A percentile compares a stretch with the other conserved stretches of the same genome.
phyloP scores from a whole-genome alignment of 257 asterid genomes.

The Solanum sejunctum region DNA sequence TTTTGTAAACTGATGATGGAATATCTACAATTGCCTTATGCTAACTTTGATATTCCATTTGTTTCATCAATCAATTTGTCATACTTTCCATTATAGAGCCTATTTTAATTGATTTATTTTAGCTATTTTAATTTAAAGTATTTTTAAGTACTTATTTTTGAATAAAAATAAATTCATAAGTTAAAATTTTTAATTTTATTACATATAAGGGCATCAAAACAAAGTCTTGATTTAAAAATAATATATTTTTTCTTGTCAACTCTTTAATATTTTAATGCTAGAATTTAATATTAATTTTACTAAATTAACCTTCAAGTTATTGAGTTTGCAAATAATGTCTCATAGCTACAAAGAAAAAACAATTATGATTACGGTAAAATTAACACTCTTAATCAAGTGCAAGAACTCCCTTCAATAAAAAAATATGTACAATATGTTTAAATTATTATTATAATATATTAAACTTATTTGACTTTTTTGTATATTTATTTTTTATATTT shows the following conservation, averaged over 20 bases:
- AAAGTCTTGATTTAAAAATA: too few relatives aligned
- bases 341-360: accelerated
- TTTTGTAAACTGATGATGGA: background rate
- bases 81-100: accelerated
- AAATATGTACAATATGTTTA: too few relatives aligned
- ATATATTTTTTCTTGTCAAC: too few relatives aligned
- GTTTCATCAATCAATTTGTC: too few relatives aligned
- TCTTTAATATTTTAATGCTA: background rate
- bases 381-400: background rate
- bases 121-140: background rate
- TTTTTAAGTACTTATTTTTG: background rate
- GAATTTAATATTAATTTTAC: background rate
- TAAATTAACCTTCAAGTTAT: background rate
- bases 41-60: background rate
- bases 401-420: too few relatives aligned
- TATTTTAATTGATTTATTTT: background rate
- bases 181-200: too few relatives aligned
- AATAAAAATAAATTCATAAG: background rate
- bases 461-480: too few relatives aligned
- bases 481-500: too few relatives aligned
- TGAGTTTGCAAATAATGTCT: background rate
- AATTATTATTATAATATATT: too few relatives aligned
- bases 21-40: background rate
- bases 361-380: background rate
- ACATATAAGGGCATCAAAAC: too few relatives aligned